Percentiles rank a stretch among this genome's conserved stretches.
phyloP scores from a whole-genome alignment of 495 filamentous ascomycete genomes.

The Neurospora discreta region DNA sequence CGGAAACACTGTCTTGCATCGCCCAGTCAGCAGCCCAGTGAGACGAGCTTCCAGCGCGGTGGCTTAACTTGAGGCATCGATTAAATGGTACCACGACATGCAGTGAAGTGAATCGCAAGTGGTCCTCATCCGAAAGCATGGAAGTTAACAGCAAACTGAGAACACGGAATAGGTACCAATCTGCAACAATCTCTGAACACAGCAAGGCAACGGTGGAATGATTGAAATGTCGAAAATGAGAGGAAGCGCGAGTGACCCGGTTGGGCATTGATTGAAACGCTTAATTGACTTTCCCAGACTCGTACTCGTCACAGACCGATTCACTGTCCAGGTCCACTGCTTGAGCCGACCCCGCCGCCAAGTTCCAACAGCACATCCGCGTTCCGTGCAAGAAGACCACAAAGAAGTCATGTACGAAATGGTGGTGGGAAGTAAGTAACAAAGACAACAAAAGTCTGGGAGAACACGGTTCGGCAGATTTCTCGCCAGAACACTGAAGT shows the following conservation, averaged over 20 bases:
- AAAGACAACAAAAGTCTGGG: neutral
- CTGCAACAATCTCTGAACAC: neutral
- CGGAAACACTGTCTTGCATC: neutral
- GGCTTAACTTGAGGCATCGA: neutral
- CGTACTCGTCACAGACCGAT: neutral
- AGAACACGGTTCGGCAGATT: neutral
- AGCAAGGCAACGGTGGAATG: neutral
- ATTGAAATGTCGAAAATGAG: neutral
- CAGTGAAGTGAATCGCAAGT: neutral
- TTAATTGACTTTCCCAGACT: neutral
- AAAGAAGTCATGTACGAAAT: neutral
- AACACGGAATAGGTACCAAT: neutral
- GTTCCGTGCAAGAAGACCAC: neutral
- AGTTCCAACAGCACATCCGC: neutral
- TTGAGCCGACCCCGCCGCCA: neutral
- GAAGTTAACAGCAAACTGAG: neutral
- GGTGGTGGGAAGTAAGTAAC: neutral
- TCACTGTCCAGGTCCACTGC: neutral
- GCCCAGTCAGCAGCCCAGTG: neutral
- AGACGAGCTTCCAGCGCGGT: neutral
- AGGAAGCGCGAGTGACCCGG: neutral
- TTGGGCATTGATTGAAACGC: neutral
- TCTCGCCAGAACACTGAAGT: neutral
- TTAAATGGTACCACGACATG: neutral
- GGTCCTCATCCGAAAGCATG: neutral